Evolutionary conservation across 2,329 filamentous ascomycete genomes (phyloP), one percentile per base, ranked within the genome.

Genomic region (Trichoderma simmonsii): DNA sequence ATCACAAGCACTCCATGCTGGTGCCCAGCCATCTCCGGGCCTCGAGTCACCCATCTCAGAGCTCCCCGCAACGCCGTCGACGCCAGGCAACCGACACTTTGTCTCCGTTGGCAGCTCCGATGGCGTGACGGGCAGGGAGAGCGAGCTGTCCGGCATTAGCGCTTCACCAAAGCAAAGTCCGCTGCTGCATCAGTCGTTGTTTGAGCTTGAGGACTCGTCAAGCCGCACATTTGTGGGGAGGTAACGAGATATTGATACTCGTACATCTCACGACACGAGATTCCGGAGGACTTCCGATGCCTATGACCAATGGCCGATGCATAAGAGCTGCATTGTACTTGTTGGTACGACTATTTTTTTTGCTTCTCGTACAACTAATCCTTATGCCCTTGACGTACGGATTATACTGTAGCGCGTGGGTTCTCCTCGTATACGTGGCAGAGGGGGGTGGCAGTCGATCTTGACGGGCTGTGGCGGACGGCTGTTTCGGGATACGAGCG

Each of bases 201-300:
- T 63, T 36, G 70, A 72, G 64, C 70, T 72, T 3, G 70, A 72
- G 43, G 70, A 59, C 65, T 72, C 70, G 48, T 72, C 70, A 6
- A 68, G 39, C 39, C 63, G 59, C 6, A 26, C 51, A 21, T 28
- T 67, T 43, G 34, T 43, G 66, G 66, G 28, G 56, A 68, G 65
- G 39, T 9, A 15, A 30, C 64, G 43, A 14, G 32, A 60, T 43
- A 67, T 43, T 43, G 39, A 43, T n/a, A n/a, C 36, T 39, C 14
- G 3, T 69, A 62, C 56, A 18, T 57, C 15, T 67, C 51, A 67
- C 48, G 51, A 39, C 14, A 28, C 43, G n/a, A 54, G 24, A 43
- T 43, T 51, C 32, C 34, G 39, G 30, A 21, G 18, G 18, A 21
- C 43, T n/a, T 51, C 43, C 43, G 43, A 51, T 18, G 32, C 24